Conservation (phyloP, 805 yeast species). For the Candida sithepensis region DNA sequence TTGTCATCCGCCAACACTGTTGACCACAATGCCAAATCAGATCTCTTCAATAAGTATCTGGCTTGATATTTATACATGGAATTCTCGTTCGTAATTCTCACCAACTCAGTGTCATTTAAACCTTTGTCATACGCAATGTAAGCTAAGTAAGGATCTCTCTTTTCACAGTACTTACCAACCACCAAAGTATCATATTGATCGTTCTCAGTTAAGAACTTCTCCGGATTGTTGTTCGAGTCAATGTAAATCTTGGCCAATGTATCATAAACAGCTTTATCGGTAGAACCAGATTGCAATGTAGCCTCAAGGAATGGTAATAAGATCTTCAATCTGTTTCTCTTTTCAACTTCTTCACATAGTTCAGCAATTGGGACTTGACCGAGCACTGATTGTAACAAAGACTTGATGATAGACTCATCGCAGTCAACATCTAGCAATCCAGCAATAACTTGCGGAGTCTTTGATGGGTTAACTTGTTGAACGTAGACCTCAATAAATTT, state of each 20-base stretch:
- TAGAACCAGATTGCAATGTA: constrained; percentile 76
- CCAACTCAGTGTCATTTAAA: constrained; percentile 81
- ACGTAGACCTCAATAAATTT: constrained; percentile 97
- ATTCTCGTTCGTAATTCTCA: constrained; percentile 91
- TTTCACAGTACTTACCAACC: constrained; percentile 98
- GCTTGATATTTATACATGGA: constrained; percentile 99
- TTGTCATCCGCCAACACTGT: constrained; percentile 72
- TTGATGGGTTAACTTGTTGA: constrained; percentile 94
- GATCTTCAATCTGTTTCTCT: constrained; percentile 89
- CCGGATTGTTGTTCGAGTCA: constrained; percentile 97
- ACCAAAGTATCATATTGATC: constrained; percentile 85
- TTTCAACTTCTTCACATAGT: constrained; percentile 91
- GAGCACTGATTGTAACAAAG: constrained; percentile 74
- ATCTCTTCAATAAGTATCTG: constrained; percentile 84
- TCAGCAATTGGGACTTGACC: constrained; percentile 93
- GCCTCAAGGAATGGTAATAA: constrained; percentile 91
- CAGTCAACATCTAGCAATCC: constrained; percentile 96
- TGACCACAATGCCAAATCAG: constrained; percentile 83
- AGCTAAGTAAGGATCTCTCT: constrained; percentile 97
- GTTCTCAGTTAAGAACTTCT: constrained; percentile 91
- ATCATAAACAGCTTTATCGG: constrained; percentile 88
- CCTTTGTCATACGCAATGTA: constrained; percentile 98
- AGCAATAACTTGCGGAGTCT: constrained; percentile 95
- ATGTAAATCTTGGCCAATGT: constrained; percentile 97
- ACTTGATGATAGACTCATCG: constrained; percentile 83